Evolutionary conservation across 768 basidiomycete genomes (phyloP).

Genomic region (Cystoderma amianthinum): DNA sequence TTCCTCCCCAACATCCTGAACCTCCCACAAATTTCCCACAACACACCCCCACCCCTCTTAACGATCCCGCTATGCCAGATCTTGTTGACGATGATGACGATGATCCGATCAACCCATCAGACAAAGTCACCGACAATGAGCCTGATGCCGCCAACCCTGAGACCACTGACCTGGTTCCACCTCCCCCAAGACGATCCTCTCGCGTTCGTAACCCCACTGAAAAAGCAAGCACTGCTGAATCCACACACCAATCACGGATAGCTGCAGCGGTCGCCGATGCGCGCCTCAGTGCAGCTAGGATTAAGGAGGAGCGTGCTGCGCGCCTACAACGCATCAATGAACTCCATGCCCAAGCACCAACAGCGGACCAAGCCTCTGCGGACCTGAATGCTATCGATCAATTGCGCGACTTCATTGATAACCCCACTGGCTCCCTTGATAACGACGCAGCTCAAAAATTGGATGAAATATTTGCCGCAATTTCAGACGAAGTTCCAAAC

Average conservation of each 20-base stretch:
- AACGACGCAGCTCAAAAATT: background rate
- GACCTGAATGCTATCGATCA: background rate
- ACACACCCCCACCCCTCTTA: no score
- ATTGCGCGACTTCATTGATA: background rate
- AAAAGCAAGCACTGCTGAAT: no score
- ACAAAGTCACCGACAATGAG: no score
- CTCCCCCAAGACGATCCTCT: no score
- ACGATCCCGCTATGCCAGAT: background rate
- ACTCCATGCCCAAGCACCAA: background rate
- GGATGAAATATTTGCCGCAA: background rate
- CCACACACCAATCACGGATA: background rate
- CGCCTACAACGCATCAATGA: background rate
- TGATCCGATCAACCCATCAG: no score
- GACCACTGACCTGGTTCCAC: no score
- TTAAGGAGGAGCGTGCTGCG: background rate
- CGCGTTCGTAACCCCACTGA: no score
- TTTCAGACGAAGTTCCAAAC: slow-evolving; percentile 5
- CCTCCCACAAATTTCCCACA: no score
- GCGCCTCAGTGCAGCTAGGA: background rate
- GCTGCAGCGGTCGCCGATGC: background rate
- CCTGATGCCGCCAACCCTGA: no score
- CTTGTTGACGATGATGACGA: no score
- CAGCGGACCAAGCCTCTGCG: background rate
- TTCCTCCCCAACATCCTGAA: no score
- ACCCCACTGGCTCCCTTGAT: background rate